Base-by-base conservation (phyloP, 805 yeast species). In the Candida maesae region DNA sequence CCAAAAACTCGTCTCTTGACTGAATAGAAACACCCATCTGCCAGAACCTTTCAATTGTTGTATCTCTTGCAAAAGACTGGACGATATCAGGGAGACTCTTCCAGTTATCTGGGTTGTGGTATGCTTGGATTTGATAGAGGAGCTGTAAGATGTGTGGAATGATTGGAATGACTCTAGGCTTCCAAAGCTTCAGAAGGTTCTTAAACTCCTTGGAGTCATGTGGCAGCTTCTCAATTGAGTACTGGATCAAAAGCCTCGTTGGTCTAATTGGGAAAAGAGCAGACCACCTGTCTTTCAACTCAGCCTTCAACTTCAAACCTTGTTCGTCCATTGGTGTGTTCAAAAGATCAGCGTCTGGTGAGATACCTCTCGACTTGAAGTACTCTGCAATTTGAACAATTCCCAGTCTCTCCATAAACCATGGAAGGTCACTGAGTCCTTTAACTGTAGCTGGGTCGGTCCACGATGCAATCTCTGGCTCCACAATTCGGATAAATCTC, bases 381-480 rank as follows among this genome's bases (percentile, higher is more conserved):
- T 93, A 93, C 44, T 84, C 84, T 0, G 97, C 95, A 56, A 93
- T 95, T 58, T 81, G 80, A 3, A 89, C 98, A 41, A 93, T 87
- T 3, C 99, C 99, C 38, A 95, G 74, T 53, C 97, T 75, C 63
- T 90, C 98, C 98, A 93, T 91, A 53, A 93, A 93, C 98, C 98
- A 93, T 46, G 88, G 96, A 33, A 95, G 70, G 57, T 91, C 95
- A 56, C 81, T 69, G 21, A 93, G 67, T 0, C 97, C 97, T 56
- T 88, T 88, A 47, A 87, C 89, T 0, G 97, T 91, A 10, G 78
- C 81, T 16, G 89, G 91, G 34, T 90, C 89, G 1, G 91, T 81
- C 99, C 99, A 93, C 0, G 96, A 90, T 11, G 74, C 66, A 36
- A 95, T 68, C 50, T 93, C 97, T 0, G 96, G 95, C 59, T 93